Percentiles rank a stretch among this genome's conserved stretches.
Evolutionary conservation across 441 rosid genomes (phyloP).

Genomic region (Pelargonium cotyledonis): DNA sequence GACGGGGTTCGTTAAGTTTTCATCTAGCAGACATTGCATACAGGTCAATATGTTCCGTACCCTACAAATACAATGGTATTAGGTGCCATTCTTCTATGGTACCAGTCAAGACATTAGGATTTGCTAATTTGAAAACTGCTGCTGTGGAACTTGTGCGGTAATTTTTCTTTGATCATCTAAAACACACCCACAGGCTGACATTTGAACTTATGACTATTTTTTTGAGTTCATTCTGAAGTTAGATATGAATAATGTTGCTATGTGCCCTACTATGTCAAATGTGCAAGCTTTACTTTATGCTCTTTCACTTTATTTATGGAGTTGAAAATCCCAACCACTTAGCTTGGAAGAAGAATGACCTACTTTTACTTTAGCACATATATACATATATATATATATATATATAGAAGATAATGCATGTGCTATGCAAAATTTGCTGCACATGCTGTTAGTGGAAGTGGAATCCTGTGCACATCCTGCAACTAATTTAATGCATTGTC

Average conservation of each 20-base stretch:
- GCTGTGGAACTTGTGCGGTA: conserved; percentile 49
- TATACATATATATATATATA: too few relatives aligned
- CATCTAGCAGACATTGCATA: conserved; percentile 30
- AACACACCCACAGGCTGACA: not conserved
- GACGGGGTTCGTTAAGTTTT: conserved; percentile 31
- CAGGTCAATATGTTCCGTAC: conserved; percentile 33
- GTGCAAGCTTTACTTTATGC: not conserved
- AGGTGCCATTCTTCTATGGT: conserved; percentile 49
- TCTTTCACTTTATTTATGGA: not conserved
- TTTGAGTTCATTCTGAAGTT: not conserved
- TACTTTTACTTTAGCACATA: not conserved
- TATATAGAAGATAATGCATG: not conserved
- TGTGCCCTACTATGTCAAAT: not conserved
- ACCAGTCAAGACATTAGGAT: conserved; percentile 40
- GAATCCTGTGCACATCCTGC: not conserved
- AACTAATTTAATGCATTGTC: not conserved
- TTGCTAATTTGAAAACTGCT: conserved; percentile 47
- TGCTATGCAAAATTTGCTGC: not conserved
- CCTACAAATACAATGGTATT: conserved; percentile 33
- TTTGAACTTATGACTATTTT: not conserved
- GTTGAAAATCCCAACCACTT: not conserved
- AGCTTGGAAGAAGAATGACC: not conserved
- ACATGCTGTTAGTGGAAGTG: not conserved
- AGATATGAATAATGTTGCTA: conserved; percentile 1
- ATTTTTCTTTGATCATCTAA: conserved; percentile 12